These are phyloP conservation scores for Conticribra weissflogii DNA, from an alignment of 108 stramenopile genomes.

Conservation along the genomic window DNA sequence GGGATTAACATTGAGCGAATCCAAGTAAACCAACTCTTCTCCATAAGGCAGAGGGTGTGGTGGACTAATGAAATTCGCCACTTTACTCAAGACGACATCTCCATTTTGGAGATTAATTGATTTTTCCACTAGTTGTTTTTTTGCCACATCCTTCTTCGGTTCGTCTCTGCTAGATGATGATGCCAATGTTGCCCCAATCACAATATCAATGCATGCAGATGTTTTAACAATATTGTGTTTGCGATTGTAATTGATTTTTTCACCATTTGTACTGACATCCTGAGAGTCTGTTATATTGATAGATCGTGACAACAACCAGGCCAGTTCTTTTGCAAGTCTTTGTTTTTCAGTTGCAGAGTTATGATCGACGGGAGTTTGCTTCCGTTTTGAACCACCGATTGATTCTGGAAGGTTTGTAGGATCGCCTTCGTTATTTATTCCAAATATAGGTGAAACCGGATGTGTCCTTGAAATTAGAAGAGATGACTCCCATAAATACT, in stretches of 20 bases:
- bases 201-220: conserved; percentile 14
- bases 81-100: background rate
- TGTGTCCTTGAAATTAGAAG: background rate
- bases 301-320: conserved; percentile 8
- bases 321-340: conserved; percentile 9
- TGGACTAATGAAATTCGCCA: background rate
- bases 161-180: too few relatives aligned
- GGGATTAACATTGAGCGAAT: background rate
- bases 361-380: background rate
- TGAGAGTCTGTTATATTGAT: background rate
- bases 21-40: background rate
- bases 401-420: background rate
- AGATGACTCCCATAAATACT: conserved; percentile 9
- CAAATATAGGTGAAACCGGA: background rate
- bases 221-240: conserved; percentile 8
- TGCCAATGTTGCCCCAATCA: background rate
- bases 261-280: background rate
- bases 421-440: background rate
- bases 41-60: background rate
- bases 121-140: background rate
- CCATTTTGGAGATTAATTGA: too few relatives aligned
- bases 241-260: conserved; percentile 10
- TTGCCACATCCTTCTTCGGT: background rate
- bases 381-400: background rate
- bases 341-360: background rate